Base-by-base conservation (phyloP, 441 rosid species). In the Kokia cookei region DNA sequence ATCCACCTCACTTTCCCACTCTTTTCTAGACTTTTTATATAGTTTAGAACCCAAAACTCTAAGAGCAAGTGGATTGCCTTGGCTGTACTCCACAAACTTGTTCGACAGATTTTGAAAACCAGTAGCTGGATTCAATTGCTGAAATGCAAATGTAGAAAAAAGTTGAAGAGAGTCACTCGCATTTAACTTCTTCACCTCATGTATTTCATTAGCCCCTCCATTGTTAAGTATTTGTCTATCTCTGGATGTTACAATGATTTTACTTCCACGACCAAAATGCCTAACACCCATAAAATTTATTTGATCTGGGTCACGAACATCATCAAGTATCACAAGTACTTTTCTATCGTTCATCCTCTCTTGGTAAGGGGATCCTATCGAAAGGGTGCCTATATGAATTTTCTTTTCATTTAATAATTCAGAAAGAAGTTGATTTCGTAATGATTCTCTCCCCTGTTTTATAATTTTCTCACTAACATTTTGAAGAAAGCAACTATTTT, bases 11-110 rank as follows among this genome's bases (percentile, higher is more conserved):
- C 75, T 73, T 69, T 71, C 69, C 87, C 85, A 84, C 22, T 76
- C 78, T 14, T 60, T 22, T 37, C 24, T 53, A 54, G 77, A 72
- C 74, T 69, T 79, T 29, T n/a, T 14, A 55, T 59, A 77, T 54
- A 84, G 74, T 27, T 65, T 73, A 42, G 79, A 78, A n/a, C 87
- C 87, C 43, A 84, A 67, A 76, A 80, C 81, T 77, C 80, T 67
- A n/a, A 84, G 74, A 14, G 82, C 80, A 71, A 84, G 67, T 13
- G 88, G 89, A 55, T 1, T 55, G 12, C 60, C 29, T 19, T 55
- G 27, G 11, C 29, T 29, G 1, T 19, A 81, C 22, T 32, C 47
- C 2, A 81, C 27, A 32, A 77, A 70, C 15, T 51, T 65, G 13
- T 76, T 19, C 0, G 76, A 53, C 5, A 79, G 42, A 63, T 61